Conservation (phyloP, 208 protist genomes). For the Zelonia costaricensis region DNA sequence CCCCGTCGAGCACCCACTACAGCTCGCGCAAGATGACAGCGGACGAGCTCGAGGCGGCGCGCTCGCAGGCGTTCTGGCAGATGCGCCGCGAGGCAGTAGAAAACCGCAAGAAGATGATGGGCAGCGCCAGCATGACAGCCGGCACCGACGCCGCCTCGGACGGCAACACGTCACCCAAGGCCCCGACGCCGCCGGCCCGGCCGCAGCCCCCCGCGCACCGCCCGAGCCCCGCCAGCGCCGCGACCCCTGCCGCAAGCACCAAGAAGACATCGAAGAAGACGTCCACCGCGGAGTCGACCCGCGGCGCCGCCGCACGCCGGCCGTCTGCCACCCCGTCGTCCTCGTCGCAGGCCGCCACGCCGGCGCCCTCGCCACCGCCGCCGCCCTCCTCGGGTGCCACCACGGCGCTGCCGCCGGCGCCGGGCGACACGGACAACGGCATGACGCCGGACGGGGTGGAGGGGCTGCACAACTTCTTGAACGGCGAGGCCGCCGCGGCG, state of each 20-base stretch:
- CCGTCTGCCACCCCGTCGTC: no score
- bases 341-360: no score
- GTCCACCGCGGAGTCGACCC: no score
- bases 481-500: conserved; percentile 51
- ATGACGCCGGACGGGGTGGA: conserved; percentile 49
- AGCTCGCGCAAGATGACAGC: conserved; percentile 49
- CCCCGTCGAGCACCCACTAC: conserved; percentile 34
- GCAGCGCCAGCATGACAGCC: conserved; percentile 21
- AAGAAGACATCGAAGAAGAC: no score
- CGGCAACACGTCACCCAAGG: not conserved
- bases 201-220: no score
- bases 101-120: conserved; percentile 78
- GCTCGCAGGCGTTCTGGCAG: conserved; percentile 85
- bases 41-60: conserved; percentile 65
- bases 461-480: conserved; percentile 60
- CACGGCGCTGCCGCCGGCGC: not conserved
- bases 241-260: no score
- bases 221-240: no score
- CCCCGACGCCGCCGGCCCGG: no score
- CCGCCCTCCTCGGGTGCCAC: not conserved
- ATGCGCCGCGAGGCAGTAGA: conserved; percentile 84
- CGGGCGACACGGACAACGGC: conserved; percentile 6
- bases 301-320: no score
- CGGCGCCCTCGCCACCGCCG: not conserved
- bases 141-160: not conserved